Evolutionary conservation across 306 rosid genomes (phyloP).

Genomic region (Rubus idaeus): DNA sequence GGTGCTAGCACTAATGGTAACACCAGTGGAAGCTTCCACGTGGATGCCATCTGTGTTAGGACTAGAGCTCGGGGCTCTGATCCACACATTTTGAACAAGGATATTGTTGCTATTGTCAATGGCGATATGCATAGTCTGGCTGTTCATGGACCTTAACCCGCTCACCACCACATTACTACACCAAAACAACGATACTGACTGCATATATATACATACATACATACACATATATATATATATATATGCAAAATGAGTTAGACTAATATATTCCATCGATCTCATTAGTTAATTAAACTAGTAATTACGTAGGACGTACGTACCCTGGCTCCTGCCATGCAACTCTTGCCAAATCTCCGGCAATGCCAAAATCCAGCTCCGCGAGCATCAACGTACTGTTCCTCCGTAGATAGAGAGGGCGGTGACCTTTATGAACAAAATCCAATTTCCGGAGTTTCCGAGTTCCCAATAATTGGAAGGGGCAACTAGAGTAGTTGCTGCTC

Average conservation of each 20-base stretch:
- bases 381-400: conserved; percentile 15
- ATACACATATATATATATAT: not conserved
- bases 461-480: conserved; percentile 35
- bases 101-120: conserved; percentile 40
- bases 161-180: conserved; percentile 35
- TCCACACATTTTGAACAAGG: conserved; percentile 30
- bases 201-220: not conserved
- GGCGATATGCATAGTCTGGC: conserved; percentile 42
- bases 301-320: not conserved
- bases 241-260: not conserved
- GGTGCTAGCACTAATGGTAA: conserved; percentile 27
- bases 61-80: conserved; percentile 47
- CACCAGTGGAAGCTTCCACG: conserved; percentile 34
- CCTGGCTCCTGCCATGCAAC: conserved; percentile 24
- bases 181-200: conserved; percentile 46
- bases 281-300: not conserved
- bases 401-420: conserved; percentile 17
- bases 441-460: conserved; percentile 20
- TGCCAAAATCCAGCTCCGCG: conserved; percentile 20
- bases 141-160: conserved; percentile 45
- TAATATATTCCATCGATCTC: not conserved
- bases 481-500: conserved; percentile 20
- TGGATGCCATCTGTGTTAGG: conserved; percentile 64
- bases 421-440: conserved; percentile 29
- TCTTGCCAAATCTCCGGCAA: conserved; percentile 14